Conservation (phyloP, 768 basidiomycete species). For the Lactarius quietus region DNA sequence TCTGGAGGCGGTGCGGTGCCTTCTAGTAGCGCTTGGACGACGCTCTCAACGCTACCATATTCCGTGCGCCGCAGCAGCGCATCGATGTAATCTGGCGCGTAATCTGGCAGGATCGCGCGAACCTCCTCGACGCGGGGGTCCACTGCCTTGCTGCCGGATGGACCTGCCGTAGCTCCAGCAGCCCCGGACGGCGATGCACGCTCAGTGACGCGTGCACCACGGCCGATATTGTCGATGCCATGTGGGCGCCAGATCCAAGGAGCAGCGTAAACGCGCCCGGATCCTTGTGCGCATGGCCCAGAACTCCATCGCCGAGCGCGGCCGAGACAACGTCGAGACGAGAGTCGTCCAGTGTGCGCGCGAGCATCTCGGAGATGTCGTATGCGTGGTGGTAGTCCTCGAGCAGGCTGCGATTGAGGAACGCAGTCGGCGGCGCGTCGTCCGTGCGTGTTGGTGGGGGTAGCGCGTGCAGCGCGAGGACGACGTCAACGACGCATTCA, state of each 20-base stretch:
- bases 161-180: conserved; percentile 2
- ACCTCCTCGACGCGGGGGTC: conserved; percentile 65
- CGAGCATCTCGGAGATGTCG: conserved; percentile 41
- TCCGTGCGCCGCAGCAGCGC: conserved; percentile 49
- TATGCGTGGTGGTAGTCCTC: conserved; percentile 72
- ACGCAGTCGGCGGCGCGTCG: conserved; percentile 34
- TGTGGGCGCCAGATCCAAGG: conserved; percentile 54
- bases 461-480: conserved; percentile 57
- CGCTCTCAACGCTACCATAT: conserved; percentile 52
- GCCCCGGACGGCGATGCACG: conserved; percentile 12
- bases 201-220: conserved; percentile 21
- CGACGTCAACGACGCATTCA: conserved; percentile 52
- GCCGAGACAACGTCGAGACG: conserved; percentile 56
- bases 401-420: conserved; percentile 64
- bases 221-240: conserved; percentile 39
- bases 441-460: conserved; percentile 28
- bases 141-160: conserved; percentile 39
- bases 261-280: conserved; percentile 62
- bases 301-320: conserved; percentile 33
- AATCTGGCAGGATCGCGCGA: conserved; percentile 71
- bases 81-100: conserved; percentile 52
- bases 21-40: conserved; percentile 72
- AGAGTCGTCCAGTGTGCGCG: conserved; percentile 50
- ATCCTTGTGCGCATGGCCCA: conserved; percentile 27
- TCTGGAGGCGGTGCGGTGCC: conserved; percentile 54